Conservation (phyloP, 192 early-diverging fungal genomes). For the Dispira simplex region DNA sequence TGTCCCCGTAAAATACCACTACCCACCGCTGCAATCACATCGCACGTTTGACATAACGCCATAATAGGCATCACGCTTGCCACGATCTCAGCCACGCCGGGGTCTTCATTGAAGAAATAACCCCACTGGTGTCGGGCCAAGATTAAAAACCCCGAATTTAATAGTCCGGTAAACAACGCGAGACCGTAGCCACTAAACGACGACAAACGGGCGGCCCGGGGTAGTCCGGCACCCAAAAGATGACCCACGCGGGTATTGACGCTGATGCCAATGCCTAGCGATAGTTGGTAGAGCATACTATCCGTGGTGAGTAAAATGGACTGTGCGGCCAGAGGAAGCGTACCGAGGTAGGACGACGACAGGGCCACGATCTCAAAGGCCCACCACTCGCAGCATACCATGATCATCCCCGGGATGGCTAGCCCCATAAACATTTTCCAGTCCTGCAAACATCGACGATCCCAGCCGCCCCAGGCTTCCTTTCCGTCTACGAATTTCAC, state of each 20-base stretch:
- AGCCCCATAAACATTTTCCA: slow-evolving; percentile 39
- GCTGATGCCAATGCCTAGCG: slow-evolving; percentile 37
- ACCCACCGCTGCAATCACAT: slow-evolving; percentile 42
- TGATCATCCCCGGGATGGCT: slow-evolving; percentile 56
- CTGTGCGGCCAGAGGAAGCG: slow-evolving; percentile 36
- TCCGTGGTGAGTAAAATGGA: slow-evolving; percentile 36
- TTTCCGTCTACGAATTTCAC: slow-evolving; percentile 30
- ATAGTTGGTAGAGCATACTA: slow-evolving; percentile 30
- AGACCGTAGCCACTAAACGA: slow-evolving; percentile 19
- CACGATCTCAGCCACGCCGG: slow-evolving; percentile 48
- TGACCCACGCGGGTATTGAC: slow-evolving; percentile 37
- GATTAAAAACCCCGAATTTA: slow-evolving; percentile 16
- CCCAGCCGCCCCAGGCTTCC: slow-evolving; percentile 58
- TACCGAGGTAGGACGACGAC: slow-evolving; percentile 38
- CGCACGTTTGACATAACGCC: slow-evolving; percentile 51
- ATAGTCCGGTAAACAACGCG: slow-evolving; percentile 14
- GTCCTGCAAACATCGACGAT: slow-evolving; percentile 18
- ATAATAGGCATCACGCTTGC: slow-evolving; percentile 63
- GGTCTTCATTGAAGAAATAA: slow-evolving; percentile 46
- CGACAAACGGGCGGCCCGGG: slow-evolving; percentile 21
- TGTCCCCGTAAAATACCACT: slow-evolving; percentile 37
- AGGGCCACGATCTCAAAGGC: slow-evolving; percentile 29
- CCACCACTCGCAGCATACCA: slow-evolving; percentile 61
- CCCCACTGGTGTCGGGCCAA: slow-evolving; percentile 26
- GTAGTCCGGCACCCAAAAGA: slow-evolving; percentile 24